Evolutionary conservation across 2,329 filamentous ascomycete species (phyloP).

Genomic region (Ceratocystis cubensis): DNA sequence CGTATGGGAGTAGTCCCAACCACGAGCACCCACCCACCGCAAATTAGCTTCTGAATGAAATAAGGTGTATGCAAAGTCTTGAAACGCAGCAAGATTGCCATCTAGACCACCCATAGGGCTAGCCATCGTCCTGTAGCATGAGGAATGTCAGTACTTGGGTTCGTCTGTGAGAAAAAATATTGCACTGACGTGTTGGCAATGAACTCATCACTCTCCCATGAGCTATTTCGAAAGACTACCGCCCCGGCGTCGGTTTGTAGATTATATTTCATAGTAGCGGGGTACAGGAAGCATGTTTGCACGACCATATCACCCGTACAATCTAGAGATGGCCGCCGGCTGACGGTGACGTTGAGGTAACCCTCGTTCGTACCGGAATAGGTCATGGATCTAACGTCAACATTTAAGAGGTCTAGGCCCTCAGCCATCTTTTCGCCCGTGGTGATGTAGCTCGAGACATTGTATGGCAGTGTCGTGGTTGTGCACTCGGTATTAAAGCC

Average conservation of each 20-base stretch:
- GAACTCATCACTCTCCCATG: slow-evolving; percentile 17
- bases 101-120: slow-evolving; percentile 14
- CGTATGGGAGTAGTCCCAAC: slow-evolving; percentile 19
- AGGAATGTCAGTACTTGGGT: background rate
- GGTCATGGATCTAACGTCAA: slow-evolving; percentile 1
- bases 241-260: slow-evolving; percentile 12
- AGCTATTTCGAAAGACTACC: slow-evolving; percentile 16
- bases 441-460: slow-evolving; percentile 10
- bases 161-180: too few species aligned
- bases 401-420: slow-evolving; percentile 8
- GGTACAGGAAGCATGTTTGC: slow-evolving; percentile 19
- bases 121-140: background rate
- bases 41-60: slow-evolving; percentile 14
- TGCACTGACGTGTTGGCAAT: slow-evolving; percentile 13
- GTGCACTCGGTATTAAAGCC: slow-evolving; percentile 15
- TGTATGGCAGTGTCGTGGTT: slow-evolving; percentile 4
- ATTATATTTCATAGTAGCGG: slow-evolving; percentile 18
- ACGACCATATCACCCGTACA: slow-evolving; percentile 16
- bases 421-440: slow-evolving; percentile 1
- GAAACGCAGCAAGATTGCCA: slow-evolving; percentile 20
- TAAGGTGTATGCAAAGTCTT: slow-evolving; percentile 16
- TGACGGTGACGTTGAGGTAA: slow-evolving; percentile 20
- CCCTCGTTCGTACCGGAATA: slow-evolving; percentile 7
- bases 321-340: slow-evolving; percentile 14
- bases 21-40: slow-evolving; percentile 17